A percentile compares a stretch with the other conserved stretches of the same genome.
These are phyloP conservation scores for Penicillium brasilianum DNA, from an alignment of 2,329 filamentous ascomycete genomes.

Conservation along the genomic window DNA sequence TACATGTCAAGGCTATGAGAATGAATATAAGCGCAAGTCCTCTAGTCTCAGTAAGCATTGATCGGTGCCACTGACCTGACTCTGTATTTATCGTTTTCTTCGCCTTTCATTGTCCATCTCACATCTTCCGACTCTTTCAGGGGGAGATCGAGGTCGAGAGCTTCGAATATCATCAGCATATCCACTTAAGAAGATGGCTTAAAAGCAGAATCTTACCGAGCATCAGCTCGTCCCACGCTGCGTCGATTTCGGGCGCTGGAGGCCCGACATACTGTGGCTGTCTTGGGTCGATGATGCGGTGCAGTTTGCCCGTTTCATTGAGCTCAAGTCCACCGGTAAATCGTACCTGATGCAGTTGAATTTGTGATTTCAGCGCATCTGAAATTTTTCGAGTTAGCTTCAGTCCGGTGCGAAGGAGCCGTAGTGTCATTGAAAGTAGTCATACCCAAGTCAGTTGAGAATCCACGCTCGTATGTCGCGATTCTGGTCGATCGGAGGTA, in stretches of 20 bases:
- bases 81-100: not conserved
- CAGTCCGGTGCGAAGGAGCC: not conserved
- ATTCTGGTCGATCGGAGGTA: not conserved
- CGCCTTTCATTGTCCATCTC: conserved; percentile 3
- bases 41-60: not conserved
- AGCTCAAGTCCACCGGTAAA: not conserved
- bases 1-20: not conserved
- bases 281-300: conserved; percentile 1
- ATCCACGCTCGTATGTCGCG: not conserved
- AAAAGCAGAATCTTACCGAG: not conserved
- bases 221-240: conserved; percentile 5
- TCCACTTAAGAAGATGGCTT: not conserved
- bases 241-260: not conserved
- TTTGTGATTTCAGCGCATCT: conserved; percentile 4
- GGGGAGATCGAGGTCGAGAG: conserved; percentile 3
- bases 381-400: not conserved
- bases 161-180: not conserved
- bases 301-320: not conserved
- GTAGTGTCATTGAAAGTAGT: not conserved
- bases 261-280: not conserved
- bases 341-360: not conserved
- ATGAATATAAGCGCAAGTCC: not conserved
- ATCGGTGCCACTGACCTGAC: not conserved
- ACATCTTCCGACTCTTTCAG: conserved; percentile 2
- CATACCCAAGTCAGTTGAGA: conserved; percentile 4